phyloP scores from a whole-genome alignment of 108 stramenopile genomes.

The Licmophora abbreviata region DNA sequence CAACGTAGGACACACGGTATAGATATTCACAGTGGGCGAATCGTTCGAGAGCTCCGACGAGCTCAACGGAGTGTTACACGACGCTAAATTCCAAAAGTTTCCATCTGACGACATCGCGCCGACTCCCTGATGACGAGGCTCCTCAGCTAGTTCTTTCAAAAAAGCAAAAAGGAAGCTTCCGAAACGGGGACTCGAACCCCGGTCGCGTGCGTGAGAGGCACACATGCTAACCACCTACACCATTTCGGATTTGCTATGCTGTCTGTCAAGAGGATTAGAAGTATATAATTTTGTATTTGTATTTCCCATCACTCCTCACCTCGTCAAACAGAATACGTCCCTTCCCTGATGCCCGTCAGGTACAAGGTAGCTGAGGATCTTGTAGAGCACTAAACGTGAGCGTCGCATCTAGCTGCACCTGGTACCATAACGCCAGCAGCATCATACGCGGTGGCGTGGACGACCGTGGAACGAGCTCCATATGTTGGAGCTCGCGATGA shows the following conservation, averaged over 20 bases:
- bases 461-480: no score
- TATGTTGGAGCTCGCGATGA: no score
- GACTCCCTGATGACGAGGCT: background rate
- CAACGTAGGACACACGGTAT: background rate
- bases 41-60: background rate
- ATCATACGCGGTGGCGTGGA: no score
- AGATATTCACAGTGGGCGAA: background rate
- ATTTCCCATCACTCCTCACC: no score
- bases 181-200: slow-evolving; percentile 10
- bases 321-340: no score
- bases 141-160: background rate
- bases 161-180: slow-evolving; percentile 8
- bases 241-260: slow-evolving; percentile 7
- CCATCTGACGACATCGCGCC: background rate
- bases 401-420: no score
- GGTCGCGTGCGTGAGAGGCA: slow-evolving; percentile 10
- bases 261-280: no score
- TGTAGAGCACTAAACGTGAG: no score
- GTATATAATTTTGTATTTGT: no score
- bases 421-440: no score
- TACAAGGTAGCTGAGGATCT: no score
- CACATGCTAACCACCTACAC: slow-evolving; percentile 13
- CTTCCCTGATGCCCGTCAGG: no score
- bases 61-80: background rate
- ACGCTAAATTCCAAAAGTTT: background rate